A percentile compares a stretch with the other conserved stretches of the same genome.
These are phyloP conservation scores for Penicillium egyptiacum DNA, from an alignment of 495 filamentous ascomycete species.

Conservation along the genomic window DNA sequence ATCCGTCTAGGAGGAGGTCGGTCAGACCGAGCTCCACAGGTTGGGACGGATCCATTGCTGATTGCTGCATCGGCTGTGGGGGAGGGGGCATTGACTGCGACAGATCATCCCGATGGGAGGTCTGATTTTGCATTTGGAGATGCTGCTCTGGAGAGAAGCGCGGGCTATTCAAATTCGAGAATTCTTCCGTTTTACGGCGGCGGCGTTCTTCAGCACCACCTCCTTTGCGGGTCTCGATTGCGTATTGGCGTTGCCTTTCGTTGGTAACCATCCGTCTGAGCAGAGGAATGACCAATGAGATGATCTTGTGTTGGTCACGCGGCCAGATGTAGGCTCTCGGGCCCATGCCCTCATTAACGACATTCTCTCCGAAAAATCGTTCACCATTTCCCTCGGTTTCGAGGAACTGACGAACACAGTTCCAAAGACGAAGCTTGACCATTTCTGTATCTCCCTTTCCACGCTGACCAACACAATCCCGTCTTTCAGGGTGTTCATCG, in stretches of 20 bases:
- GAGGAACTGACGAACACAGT: conserved; percentile 59
- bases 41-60: conserved; percentile 19
- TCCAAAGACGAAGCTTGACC: conserved; percentile 61
- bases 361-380: conserved; percentile 54
- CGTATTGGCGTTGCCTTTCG: conserved; percentile 62
- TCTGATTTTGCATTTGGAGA: conserved; percentile 36
- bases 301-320: conserved; percentile 54
- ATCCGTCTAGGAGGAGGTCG: conserved; percentile 41
- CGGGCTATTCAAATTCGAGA: conserved; percentile 32
- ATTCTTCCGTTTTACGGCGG: conserved; percentile 45
- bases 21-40: conserved; percentile 34
- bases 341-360: conserved; percentile 43
- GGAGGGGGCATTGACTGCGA: conserved; percentile 29
- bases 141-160: conserved; percentile 36
- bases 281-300: conserved; percentile 57
- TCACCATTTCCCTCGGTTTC: conserved; percentile 56
- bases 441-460: conserved; percentile 61
- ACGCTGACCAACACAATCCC: conserved; percentile 59
- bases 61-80: conserved; percentile 20
- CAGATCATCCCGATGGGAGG: conserved; percentile 29
- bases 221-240: conserved; percentile 57
- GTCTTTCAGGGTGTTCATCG: conserved; percentile 53
- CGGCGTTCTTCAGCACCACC: conserved; percentile 42
- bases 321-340: conserved; percentile 56
- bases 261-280: conserved; percentile 65